These are phyloP conservation scores for Dunaliella sp. DNA, from an alignment of 139 green algal genomes.

Conservation along the genomic window DNA sequence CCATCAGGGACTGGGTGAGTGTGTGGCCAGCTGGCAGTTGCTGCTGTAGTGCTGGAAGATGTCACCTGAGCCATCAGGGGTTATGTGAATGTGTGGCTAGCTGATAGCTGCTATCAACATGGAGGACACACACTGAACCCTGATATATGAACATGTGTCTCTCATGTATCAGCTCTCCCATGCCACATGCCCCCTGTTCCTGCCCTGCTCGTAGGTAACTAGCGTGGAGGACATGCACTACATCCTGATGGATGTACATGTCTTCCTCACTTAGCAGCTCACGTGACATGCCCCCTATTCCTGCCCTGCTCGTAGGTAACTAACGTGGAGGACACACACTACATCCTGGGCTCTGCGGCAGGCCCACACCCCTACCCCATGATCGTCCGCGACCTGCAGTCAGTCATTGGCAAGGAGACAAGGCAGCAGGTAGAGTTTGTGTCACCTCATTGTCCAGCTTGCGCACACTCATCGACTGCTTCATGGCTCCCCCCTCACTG, in stretches of 20 bases:
- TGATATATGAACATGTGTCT: no score
- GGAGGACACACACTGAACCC: no score
- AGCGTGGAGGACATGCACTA: no score
- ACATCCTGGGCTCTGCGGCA: slow-evolving; percentile 96
- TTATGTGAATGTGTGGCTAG: not conserved
- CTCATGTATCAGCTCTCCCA: no score
- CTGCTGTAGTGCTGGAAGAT: not conserved
- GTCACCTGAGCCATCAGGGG: not conserved
- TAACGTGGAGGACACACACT: slow-evolving; percentile 99
- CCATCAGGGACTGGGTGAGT: slow-evolving; percentile 97
- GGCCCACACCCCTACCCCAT: slow-evolving; percentile 98
- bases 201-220: slow-evolving; percentile 49
- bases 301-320: slow-evolving; percentile 49
- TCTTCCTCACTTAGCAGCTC: no score
- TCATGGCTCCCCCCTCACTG: not conserved
- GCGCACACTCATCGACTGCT: not conserved
- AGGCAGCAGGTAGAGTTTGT: slow-evolving; percentile 49
- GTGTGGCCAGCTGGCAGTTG: no score
- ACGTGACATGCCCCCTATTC: not conserved
- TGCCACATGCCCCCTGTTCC: not conserved
- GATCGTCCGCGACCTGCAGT: slow-evolving; percentile 95
- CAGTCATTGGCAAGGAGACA: slow-evolving; percentile 90
- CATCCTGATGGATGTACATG: no score
- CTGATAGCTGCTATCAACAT: no score
- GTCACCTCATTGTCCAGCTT: no score